These are phyloP conservation scores for Colletotrichum nymphaeae DNA, from an alignment of 2,329 filamentous ascomycete species.

Conservation along the genomic window DNA sequence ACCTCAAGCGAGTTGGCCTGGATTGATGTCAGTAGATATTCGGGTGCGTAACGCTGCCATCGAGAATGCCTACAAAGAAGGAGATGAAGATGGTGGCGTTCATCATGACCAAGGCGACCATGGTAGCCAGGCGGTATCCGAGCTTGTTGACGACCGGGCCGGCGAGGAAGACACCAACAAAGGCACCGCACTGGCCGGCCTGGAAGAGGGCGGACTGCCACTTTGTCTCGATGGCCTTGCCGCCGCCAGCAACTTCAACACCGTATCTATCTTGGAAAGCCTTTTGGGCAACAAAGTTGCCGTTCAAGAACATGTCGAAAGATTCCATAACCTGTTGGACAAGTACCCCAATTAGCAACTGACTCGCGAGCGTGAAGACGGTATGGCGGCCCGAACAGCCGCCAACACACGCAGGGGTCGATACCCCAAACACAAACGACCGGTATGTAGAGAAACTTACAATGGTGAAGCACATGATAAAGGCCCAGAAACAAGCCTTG, in stretches of 20 bases:
- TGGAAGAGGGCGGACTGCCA: constrained; percentile 53
- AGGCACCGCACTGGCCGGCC: constrained; percentile 47
- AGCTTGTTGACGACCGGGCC: constrained; percentile 50
- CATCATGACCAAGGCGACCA: constrained; percentile 41
- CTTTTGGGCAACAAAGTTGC: constrained; percentile 56
- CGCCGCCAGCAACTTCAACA: constrained; percentile 35
- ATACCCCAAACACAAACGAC: too few species aligned
- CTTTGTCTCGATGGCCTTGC: constrained; percentile 49
- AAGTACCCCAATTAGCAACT: neutral
- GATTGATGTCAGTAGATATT: constrained; percentile 10
- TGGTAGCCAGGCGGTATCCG: constrained; percentile 51
- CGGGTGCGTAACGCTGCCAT: accelerated
- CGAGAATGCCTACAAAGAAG: constrained; percentile 56
- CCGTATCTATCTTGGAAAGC: constrained; percentile 53
- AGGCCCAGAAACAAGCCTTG: constrained; percentile 59
- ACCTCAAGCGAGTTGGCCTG: constrained; percentile 51
- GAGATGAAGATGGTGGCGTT: constrained; percentile 58
- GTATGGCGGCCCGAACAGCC: neutral
- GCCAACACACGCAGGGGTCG: neutral
- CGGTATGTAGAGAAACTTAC: constrained; percentile 47
- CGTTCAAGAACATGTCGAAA: constrained; percentile 60
- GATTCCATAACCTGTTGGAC: constrained; percentile 58
- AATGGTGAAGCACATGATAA: constrained; percentile 62
- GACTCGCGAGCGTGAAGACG: neutral
- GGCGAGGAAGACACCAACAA: constrained; percentile 50